Percentiles rank a stretch among this genome's conserved stretches.
Conservation (phyloP, 2,329 filamentous ascomycete species). For the Hysterium pulicare region DNA sequence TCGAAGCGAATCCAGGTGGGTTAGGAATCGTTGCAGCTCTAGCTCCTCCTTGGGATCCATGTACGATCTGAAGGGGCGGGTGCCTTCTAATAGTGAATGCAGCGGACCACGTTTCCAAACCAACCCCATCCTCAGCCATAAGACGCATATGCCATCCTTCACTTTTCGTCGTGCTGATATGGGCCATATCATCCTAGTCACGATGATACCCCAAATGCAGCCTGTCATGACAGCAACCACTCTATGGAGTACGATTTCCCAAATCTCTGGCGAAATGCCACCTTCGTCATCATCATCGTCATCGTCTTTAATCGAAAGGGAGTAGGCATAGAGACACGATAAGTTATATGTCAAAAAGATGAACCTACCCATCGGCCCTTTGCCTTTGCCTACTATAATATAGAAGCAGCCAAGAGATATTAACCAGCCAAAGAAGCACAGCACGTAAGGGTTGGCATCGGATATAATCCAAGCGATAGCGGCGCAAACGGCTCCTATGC, state of each 20-base stretch:
- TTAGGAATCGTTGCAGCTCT: slow-evolving; percentile 75
- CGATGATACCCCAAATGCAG: slow-evolving; percentile 86
- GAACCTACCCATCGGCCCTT: slow-evolving; percentile 88
- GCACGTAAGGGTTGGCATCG: slow-evolving; percentile 66
- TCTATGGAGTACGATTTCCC: slow-evolving; percentile 83
- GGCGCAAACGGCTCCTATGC: slow-evolving; percentile 73
- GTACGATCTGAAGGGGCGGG: slow-evolving; percentile 53
- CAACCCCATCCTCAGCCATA: slow-evolving; percentile 91
- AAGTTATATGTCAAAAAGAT: slow-evolving; percentile 96
- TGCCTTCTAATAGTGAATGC: slow-evolving; percentile 57
- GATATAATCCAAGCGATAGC: slow-evolving; percentile 75
- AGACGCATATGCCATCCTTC: slow-evolving; percentile 81
- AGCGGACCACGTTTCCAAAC: slow-evolving; percentile 95
- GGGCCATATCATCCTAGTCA: slow-evolving; percentile 89
- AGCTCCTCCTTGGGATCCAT: slow-evolving; percentile 86
- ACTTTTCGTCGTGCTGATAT: slow-evolving; percentile 86
- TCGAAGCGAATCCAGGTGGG: slow-evolving; percentile 70
- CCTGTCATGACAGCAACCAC: slow-evolving; percentile 82
- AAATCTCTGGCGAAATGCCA: slow-evolving; percentile 76
- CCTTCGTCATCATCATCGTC: slow-evolving; percentile 85
- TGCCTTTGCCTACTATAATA: slow-evolving; percentile 78
- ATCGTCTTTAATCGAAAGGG: slow-evolving; percentile 73
- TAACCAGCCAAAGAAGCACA: slow-evolving; percentile 79
- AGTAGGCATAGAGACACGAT: slow-evolving; percentile 90
- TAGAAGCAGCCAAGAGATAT: slow-evolving; percentile 84